Percentiles rank a stretch among this genome's conserved stretches.
These are phyloP conservation scores for Cytospora piceae DNA, from an alignment of 2,329 filamentous ascomycete genomes.

Conservation along the genomic window DNA sequence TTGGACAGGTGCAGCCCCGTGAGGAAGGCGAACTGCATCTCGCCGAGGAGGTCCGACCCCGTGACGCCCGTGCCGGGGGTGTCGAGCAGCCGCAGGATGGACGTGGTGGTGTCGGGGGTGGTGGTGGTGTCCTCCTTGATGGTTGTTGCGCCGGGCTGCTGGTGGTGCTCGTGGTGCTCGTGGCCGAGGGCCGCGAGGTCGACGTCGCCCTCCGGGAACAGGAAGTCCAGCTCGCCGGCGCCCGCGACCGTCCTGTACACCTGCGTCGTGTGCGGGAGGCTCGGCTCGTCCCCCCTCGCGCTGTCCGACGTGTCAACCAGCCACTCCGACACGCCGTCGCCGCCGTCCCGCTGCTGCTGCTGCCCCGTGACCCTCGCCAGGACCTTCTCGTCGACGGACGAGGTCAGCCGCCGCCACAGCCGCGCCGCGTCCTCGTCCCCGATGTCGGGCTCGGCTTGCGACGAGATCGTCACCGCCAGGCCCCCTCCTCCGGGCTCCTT, in stretches of 20 bases:
- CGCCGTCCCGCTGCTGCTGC: slow-evolving; percentile 20
- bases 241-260: slow-evolving; percentile 38
- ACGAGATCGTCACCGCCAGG: slow-evolving; percentile 4
- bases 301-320: slow-evolving; percentile 58
- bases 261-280: slow-evolving; percentile 43
- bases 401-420: slow-evolving; percentile 59
- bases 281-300: slow-evolving; percentile 46
- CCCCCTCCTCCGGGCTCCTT: background rate
- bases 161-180: slow-evolving; percentile 33
- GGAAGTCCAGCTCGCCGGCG: slow-evolving; percentile 50
- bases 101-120: slow-evolving; percentile 52
- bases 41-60: slow-evolving; percentile 56
- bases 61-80: slow-evolving; percentile 33
- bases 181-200: slow-evolving; percentile 42
- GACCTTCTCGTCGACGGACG: slow-evolving; percentile 48
- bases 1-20: slow-evolving; percentile 62
- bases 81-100: slow-evolving; percentile 49
- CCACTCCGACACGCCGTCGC: slow-evolving; percentile 46
- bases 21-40: slow-evolving; percentile 64
- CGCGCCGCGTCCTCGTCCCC: slow-evolving; percentile 36
- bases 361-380: slow-evolving; percentile 53
- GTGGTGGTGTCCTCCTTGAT: slow-evolving; percentile 18
- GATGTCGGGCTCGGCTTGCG: slow-evolving; percentile 35
- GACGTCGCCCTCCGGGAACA: slow-evolving; percentile 51
- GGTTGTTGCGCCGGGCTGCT: slow-evolving; percentile 6